Evolutionary conservation across 208 protist genomes (phyloP).

Genomic region (Novymonas esmeraldas): DNA sequence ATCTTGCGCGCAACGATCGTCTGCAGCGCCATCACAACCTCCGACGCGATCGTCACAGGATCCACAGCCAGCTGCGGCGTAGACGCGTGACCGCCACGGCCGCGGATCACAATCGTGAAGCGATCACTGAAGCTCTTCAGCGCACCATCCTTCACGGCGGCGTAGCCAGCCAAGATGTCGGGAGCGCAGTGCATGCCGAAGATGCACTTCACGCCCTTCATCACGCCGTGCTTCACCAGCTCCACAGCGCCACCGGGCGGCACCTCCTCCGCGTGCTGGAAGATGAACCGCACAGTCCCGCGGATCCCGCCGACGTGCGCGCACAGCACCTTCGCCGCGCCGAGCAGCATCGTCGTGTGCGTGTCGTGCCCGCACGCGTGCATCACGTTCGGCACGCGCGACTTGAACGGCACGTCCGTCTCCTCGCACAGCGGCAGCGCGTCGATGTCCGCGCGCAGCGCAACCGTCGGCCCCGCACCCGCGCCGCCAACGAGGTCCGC

Average conservation of each 20-base stretch:
- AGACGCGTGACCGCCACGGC: conserved; percentile 2
- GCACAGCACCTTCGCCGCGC: conserved; percentile 26
- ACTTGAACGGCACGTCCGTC: conserved; percentile 53
- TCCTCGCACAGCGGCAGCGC: conserved; percentile 56
- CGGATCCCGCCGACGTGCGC: conserved; percentile 36
- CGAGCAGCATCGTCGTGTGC: conserved; percentile 50
- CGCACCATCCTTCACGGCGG: conserved; percentile 17
- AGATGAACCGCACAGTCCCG: conserved; percentile 58
- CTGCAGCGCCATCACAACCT: not conserved
- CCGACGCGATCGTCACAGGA: not conserved
- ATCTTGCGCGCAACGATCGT: not conserved
- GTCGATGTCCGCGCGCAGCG: conserved; percentile 72
- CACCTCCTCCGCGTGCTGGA: conserved; percentile 63
- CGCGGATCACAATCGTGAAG: conserved; percentile 50
- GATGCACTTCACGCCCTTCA: conserved; percentile 50
- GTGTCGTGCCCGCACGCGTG: conserved; percentile 63
- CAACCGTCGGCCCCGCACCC: conserved; percentile 58
- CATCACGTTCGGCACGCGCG: conserved; percentile 46
- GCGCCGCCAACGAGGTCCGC: conserved; percentile 58
- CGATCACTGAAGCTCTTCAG: conserved; percentile 23
- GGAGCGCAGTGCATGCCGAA: conserved; percentile 42
- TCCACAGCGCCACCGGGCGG: conserved; percentile 45
- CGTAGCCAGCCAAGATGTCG: conserved; percentile 14
- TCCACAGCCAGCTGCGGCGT: not conserved
- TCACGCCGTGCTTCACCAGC: conserved; percentile 38